These are phyloP conservation scores for Isatis lusitanica DNA, from an alignment of 441 rosid species.

Conservation along the genomic window DNA sequence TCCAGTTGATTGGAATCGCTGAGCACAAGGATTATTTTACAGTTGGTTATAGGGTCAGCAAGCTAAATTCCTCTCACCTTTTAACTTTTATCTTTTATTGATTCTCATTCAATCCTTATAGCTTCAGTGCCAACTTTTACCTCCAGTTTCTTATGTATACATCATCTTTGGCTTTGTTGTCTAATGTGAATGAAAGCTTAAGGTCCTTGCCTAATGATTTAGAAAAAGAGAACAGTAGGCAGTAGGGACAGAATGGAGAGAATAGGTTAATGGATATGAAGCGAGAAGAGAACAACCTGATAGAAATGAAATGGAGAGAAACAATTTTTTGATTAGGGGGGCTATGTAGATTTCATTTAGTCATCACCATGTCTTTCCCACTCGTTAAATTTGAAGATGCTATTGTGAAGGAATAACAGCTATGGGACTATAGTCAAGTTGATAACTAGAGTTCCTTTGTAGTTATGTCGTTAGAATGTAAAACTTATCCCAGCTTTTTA, in stretches of 20 bases:
- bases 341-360: slow-evolving; percentile 1
- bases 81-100: neutral
- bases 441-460: slow-evolving; percentile 4
- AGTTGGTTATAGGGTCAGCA: slow-evolving; percentile 88
- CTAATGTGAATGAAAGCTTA: slow-evolving; percentile 16
- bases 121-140: slow-evolving; percentile 1
- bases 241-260: neutral
- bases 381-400: slow-evolving; percentile 1
- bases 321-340: neutral
- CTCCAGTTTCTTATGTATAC: neutral
- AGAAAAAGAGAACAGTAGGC: neutral
- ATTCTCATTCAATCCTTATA: slow-evolving; percentile 3
- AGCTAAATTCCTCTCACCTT: slow-evolving; percentile 7
- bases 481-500: neutral
- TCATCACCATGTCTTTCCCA: neutral
- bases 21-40: slow-evolving; percentile 97
- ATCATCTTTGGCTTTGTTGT: slow-evolving; percentile 10
- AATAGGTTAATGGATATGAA: neutral
- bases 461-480: neutral
- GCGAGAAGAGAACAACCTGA: neutral
- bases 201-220: neutral
- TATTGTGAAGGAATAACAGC: neutral
- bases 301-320: slow-evolving; percentile 1
- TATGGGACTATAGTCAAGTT: slow-evolving; percentile 1
- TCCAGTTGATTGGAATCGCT: slow-evolving; percentile 84